Evolutionary conservation across 2,329 filamentous ascomycete genomes (phyloP).

Genomic region (Scedosporium boydii): DNA sequence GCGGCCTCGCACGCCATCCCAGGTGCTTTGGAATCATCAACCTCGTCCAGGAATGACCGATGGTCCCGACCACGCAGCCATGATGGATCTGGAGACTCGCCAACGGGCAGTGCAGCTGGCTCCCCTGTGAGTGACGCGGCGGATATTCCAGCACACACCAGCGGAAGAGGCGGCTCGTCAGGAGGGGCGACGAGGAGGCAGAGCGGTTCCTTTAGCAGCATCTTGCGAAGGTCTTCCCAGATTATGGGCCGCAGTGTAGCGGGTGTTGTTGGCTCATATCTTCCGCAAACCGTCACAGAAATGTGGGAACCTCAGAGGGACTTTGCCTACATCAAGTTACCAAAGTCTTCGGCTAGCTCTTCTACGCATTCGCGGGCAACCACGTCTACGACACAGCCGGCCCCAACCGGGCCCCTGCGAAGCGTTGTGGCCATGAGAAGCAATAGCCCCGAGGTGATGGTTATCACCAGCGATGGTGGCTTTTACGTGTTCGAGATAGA

Average conservation of each 20-base stretch:
- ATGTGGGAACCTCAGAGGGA: constrained; percentile 96
- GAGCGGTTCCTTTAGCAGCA: constrained; percentile 76
- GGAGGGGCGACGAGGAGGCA: constrained; percentile 31
- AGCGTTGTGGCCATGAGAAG: constrained; percentile 98
- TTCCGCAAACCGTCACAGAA: constrained; percentile 88
- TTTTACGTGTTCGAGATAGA: constrained; percentile 96
- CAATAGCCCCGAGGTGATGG: constrained; percentile 92
- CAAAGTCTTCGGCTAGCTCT: constrained; percentile 38
- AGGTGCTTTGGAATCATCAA: constrained; percentile 26
- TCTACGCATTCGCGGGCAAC: constrained; percentile 11
- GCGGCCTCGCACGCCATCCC: constrained; percentile 16
- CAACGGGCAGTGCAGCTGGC: constrained; percentile 27
- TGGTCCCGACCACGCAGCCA: constrained; percentile 43
- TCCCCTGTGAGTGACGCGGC: constrained; percentile 38
- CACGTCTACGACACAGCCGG: constrained; percentile 16
- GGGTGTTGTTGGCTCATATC: constrained; percentile 80
- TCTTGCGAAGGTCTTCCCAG: constrained; percentile 90
- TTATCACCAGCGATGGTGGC: constrained; percentile 89
- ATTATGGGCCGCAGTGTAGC: constrained; percentile 85
- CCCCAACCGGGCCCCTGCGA: constrained; percentile 43
- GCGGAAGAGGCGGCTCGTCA: constrained; percentile 16
- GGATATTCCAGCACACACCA: constrained; percentile 24
- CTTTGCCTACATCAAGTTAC: constrained; percentile 94
- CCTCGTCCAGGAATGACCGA: constrained; percentile 37
- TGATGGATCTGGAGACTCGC: constrained; percentile 46